A percentile compares a stretch with the other conserved stretches of the same genome.
These are phyloP conservation scores for Lathyrus tuberosus DNA, from an alignment of 306 rosid genomes.

Conservation along the genomic window DNA sequence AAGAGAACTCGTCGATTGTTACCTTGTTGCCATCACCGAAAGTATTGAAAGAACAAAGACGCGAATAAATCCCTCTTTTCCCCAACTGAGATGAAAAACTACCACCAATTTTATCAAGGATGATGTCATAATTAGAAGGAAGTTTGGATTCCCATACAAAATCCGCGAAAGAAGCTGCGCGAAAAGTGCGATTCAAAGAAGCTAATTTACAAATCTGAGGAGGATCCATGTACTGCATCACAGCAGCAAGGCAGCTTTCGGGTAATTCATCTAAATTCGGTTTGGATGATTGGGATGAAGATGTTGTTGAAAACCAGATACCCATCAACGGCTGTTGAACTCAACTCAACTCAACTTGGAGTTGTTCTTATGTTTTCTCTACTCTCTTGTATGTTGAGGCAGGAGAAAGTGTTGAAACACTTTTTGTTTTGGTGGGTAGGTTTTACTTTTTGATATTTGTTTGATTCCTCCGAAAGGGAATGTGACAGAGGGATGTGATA, in stretches of 20 bases:
- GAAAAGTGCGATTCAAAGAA: constrained; percentile 72
- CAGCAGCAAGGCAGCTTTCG: constrained; percentile 71
- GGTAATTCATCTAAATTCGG: constrained; percentile 74
- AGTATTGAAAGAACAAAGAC: constrained; percentile 55
- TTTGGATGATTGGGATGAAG: neutral
- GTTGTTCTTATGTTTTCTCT: neutral
- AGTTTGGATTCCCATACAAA: constrained; percentile 92
- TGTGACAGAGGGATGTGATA: constrained; percentile 52
- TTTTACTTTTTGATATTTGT: constrained; percentile 18
- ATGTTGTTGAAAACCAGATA: constrained; percentile 2
- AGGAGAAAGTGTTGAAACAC: neutral
- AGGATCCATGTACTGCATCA: constrained; percentile 71
- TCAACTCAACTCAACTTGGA: neutral
- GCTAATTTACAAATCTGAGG: constrained; percentile 77
- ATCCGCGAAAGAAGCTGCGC: constrained; percentile 82
- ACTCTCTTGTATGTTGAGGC: neutral
- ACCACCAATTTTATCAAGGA: no score
- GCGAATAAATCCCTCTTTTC: constrained; percentile 66
- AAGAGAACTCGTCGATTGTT: neutral
- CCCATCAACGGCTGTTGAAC: constrained; percentile 17
- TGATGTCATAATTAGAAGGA: constrained; percentile 58
- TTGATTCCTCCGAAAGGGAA: constrained; percentile 48
- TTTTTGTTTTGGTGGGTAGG: neutral
- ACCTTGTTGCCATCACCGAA: constrained; percentile 82
- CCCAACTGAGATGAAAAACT: constrained; percentile 45